Conservation (phyloP, 176 grass and related monocot species). For the Triticum timopheevii region DNA sequence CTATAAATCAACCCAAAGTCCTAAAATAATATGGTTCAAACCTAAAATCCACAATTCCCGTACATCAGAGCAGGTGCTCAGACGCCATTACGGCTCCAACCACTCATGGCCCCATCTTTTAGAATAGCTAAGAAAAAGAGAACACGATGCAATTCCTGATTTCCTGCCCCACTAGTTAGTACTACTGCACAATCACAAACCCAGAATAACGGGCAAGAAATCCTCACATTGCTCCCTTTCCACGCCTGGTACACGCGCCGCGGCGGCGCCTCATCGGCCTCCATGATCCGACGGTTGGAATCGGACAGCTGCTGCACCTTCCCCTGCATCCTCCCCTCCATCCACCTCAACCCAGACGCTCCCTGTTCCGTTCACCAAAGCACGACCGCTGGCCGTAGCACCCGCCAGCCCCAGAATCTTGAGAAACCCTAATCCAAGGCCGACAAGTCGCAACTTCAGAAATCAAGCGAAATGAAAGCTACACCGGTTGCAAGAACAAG, state of each 20-base stretch:
- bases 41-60: neutral
- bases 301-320: constrained; percentile 48
- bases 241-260: constrained; percentile 66
- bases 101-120: neutral
- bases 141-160: neutral
- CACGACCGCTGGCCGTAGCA: neutral
- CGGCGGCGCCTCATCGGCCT: constrained; percentile 37
- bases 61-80: neutral
- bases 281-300: constrained; percentile 69
- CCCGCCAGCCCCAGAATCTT: neutral
- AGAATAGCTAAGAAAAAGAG: neutral
- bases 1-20: neutral
- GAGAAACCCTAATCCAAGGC: neutral
- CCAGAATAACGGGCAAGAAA: neutral
- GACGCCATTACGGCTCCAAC: constrained; percentile 6
- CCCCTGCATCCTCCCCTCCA: constrained; percentile 51
- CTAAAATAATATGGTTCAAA: neutral
- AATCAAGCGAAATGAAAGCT: neutral
- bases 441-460: neutral
- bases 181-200: constrained; percentile 15
- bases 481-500: constrained; percentile 23
- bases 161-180: neutral
- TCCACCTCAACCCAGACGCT: neutral
- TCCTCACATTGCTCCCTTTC: constrained; percentile 76
- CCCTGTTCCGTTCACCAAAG: constrained; percentile 24